phyloP scores from a whole-genome alignment of 768 basidiomycete genomes.

The Serendipita sp. region DNA sequence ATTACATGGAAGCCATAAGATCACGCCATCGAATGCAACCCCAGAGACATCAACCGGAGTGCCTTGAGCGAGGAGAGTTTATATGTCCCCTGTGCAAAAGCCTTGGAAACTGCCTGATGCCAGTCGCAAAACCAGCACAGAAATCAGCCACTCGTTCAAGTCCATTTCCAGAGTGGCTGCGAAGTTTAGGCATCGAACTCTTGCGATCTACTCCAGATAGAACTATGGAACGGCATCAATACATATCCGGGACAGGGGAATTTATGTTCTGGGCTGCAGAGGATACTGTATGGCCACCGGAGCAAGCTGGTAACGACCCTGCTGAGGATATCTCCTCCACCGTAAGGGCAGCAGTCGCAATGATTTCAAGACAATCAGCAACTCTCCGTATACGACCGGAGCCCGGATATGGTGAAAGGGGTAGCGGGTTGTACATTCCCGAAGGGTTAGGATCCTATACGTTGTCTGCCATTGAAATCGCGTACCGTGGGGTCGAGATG shows the following conservation, averaged over 20 bases:
- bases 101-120: slow-evolving; percentile 85
- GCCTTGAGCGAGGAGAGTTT: slow-evolving; percentile 84
- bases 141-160: slow-evolving; percentile 30
- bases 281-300: slow-evolving; percentile 49
- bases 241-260: slow-evolving; percentile 68
- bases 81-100: slow-evolving; percentile 97
- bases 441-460: slow-evolving; percentile 87
- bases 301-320: slow-evolving; percentile 28
- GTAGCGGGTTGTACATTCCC: slow-evolving; percentile 77
- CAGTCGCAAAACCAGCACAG: slow-evolving; percentile 43
- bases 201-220: slow-evolving; percentile 69
- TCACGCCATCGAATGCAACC: slow-evolving; percentile 78
- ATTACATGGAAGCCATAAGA: slow-evolving; percentile 73
- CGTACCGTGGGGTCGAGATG: slow-evolving; percentile 49
- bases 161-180: slow-evolving; percentile 79
- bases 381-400: slow-evolving; percentile 66
- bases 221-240: slow-evolving; percentile 54
- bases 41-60: slow-evolving; percentile 87
- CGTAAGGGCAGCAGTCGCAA: slow-evolving; percentile 60
- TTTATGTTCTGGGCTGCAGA: slow-evolving; percentile 83
- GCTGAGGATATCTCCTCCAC: slow-evolving; percentile 77
- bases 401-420: slow-evolving; percentile 57
- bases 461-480: slow-evolving; percentile 62
- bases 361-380: slow-evolving; percentile 69
- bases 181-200: slow-evolving; percentile 76